These are phyloP conservation scores for Aspergillus piperis DNA, from an alignment of 2,329 filamentous ascomycete genomes.

Conservation along the genomic window DNA sequence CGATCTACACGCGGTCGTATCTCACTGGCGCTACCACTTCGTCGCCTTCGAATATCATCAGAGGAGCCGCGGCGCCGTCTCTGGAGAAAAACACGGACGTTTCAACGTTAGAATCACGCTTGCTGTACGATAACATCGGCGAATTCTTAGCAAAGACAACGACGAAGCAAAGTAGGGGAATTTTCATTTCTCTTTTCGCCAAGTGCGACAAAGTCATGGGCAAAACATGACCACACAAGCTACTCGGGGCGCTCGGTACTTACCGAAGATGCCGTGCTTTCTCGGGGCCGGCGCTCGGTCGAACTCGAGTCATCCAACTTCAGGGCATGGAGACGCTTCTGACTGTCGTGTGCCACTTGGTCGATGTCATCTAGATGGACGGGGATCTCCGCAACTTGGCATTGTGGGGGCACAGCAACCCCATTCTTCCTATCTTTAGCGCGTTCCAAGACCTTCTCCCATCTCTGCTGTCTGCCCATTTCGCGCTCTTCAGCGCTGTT, in stretches of 20 bases:
- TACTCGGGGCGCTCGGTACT: slow-evolving; percentile 26
- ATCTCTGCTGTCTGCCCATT: slow-evolving; percentile 78
- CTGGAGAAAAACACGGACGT: slow-evolving; percentile 49
- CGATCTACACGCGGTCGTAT: slow-evolving; percentile 42
- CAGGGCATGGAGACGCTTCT: slow-evolving; percentile 83
- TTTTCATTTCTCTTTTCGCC: slow-evolving; percentile 3
- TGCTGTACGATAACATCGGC: slow-evolving; percentile 39
- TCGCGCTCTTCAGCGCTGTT: slow-evolving; percentile 86
- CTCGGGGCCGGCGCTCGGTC: slow-evolving; percentile 54
- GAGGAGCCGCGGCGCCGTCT: slow-evolving; percentile 47
- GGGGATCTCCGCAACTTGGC: slow-evolving; percentile 47
- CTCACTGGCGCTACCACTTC: slow-evolving; percentile 45
- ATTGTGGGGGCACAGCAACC: slow-evolving; percentile 38
- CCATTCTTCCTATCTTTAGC: slow-evolving; percentile 68
- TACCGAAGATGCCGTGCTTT: slow-evolving; percentile 48
- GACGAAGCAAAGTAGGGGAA: slow-evolving; percentile 23
- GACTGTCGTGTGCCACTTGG: slow-evolving; percentile 75
- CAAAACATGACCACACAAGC: slow-evolving; percentile 24
- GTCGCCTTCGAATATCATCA: slow-evolving; percentile 43
- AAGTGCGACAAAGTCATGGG: slow-evolving; percentile 25
- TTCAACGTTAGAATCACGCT: slow-evolving; percentile 51
- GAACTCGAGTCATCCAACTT: slow-evolving; percentile 70
- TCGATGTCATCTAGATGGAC: slow-evolving; percentile 69
- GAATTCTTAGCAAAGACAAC: slow-evolving; percentile 45
- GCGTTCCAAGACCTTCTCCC: slow-evolving; percentile 81